Evolutionary conservation across 345 rosid species (phyloP).

Genomic region (Garcia nutans): DNA sequence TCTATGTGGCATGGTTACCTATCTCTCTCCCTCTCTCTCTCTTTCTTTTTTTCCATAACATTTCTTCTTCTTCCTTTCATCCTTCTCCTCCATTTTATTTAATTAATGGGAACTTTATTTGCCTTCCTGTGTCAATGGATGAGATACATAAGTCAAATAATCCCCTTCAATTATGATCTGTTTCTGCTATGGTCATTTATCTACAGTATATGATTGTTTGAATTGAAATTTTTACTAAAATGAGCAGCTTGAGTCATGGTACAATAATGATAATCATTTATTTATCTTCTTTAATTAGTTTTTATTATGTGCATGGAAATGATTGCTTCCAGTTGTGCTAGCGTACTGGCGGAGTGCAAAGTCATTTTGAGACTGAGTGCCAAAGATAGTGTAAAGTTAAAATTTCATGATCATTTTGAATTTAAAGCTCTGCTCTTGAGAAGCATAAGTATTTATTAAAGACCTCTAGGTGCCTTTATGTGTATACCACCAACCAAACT

Average conservation of each 20-base stretch:
- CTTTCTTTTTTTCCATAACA: too few species aligned
- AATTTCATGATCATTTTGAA: too few species aligned
- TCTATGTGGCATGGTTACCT: background rate
- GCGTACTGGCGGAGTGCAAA: too few species aligned
- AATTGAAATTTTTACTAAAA: background rate
- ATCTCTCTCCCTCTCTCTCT: background rate
- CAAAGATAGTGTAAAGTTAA: too few species aligned
- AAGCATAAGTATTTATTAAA: background rate
- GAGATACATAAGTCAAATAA: background rate
- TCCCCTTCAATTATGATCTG: background rate
- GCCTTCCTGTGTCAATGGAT: background rate
- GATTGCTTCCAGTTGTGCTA: too few species aligned
- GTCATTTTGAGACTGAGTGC: too few species aligned
- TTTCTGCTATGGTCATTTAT: background rate
- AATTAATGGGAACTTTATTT: background rate
- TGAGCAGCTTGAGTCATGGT: background rate
- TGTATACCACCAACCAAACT: background rate
- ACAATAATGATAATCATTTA: background rate
- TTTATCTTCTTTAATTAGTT: too few species aligned
- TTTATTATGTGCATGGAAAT: too few species aligned
- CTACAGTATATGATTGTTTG: too few species aligned
- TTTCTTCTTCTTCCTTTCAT: background rate
- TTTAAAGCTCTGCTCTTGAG: background rate
- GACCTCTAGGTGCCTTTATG: background rate
- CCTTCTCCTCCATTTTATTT: background rate